Evolutionary conservation across 2,329 filamentous ascomycete species (phyloP).

Genomic region (Aquanectria penicillioides): DNA sequence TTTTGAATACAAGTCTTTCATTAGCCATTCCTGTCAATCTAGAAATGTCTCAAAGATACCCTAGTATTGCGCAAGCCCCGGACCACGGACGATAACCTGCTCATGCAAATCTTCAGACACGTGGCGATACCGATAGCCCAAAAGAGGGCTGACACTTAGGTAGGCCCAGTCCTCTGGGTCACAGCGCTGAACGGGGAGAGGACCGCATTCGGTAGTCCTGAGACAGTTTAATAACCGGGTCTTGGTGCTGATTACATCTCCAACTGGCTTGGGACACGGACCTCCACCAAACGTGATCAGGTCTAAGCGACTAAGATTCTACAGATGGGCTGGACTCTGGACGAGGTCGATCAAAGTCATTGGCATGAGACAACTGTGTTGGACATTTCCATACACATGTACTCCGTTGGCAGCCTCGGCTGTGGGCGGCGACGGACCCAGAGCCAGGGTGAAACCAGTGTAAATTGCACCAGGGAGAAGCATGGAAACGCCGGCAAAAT

Average conservation of each 20-base stretch:
- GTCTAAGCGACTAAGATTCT: constrained; percentile 32
- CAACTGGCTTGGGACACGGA: constrained; percentile 38
- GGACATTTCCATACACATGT: constrained; percentile 27
- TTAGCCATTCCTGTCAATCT: constrained; percentile 51
- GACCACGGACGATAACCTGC: constrained; percentile 44
- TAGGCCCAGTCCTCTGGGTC: constrained; percentile 45
- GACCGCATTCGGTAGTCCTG: constrained; percentile 46
- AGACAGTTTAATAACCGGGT: constrained; percentile 40
- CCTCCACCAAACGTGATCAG: constrained; percentile 43
- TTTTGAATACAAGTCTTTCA: constrained; percentile 55
- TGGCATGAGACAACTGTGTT: constrained; percentile 27
- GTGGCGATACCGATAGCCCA: constrained; percentile 35
- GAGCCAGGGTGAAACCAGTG: constrained; percentile 33
- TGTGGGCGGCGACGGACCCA: constrained; percentile 39
- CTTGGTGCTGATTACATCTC: constrained; percentile 41
- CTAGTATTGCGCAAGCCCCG: constrained; percentile 39
- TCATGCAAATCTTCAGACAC: constrained; percentile 43
- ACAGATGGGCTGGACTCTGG: constrained; percentile 26
- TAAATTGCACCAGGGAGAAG: constrained; percentile 34
- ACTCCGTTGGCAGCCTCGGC: constrained; percentile 23
- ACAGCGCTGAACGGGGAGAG: constrained; percentile 29
- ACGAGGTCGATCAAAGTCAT: constrained; percentile 34
- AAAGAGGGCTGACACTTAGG: constrained; percentile 34
- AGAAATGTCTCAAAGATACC: constrained; percentile 55
- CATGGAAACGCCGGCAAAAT: constrained; percentile 24